Conservation (phyloP, 1,284 basidiomycete genomes). For the Sphagnurus paluster region DNA sequence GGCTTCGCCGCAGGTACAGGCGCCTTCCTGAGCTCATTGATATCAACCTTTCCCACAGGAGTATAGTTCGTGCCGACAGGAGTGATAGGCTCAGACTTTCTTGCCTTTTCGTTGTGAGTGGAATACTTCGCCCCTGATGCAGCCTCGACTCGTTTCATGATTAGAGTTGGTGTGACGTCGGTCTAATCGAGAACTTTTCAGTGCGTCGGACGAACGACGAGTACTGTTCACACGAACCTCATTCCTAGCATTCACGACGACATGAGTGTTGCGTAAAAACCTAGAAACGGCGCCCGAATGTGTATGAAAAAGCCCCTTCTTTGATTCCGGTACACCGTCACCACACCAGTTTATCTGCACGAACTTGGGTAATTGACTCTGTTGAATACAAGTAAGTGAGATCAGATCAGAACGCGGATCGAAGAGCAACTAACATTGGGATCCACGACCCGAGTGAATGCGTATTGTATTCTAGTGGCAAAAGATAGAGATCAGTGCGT, state of each 20-base stretch:
- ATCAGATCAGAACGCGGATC: constrained; percentile 4
- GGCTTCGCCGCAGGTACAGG: constrained; percentile 42
- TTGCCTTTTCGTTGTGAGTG: constrained; percentile 65
- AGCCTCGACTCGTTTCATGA: constrained; percentile 87
- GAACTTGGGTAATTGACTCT: constrained; percentile 90
- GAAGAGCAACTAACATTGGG: constrained; percentile 61
- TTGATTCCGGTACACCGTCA: constrained; percentile 90
- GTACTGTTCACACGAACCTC: constrained; percentile 55
- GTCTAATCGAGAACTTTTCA: constrained; percentile 41
- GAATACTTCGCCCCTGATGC: constrained; percentile 94
- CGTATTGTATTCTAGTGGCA: constrained; percentile 83
- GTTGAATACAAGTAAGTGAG: constrained; percentile 12
- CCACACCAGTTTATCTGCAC: constrained; percentile 94
- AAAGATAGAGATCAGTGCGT: constrained; percentile 8
- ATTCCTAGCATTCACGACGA: constrained; percentile 89
- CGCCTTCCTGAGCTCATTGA: constrained; percentile 55
- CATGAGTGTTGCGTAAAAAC: constrained; percentile 84
- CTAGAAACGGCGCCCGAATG: constrained; percentile 83
- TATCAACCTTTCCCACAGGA: constrained; percentile 71
- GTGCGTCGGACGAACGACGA: not conserved
- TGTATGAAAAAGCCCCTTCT: constrained; percentile 92
- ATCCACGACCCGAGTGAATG: constrained; percentile 87
- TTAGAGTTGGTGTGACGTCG: constrained; percentile 78
- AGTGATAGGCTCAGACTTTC: constrained; percentile 67
- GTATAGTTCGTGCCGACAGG: constrained; percentile 74